These are phyloP conservation scores for Russula brevipes DNA, from an alignment of 768 basidiomycete genomes.

Conservation along the genomic window DNA sequence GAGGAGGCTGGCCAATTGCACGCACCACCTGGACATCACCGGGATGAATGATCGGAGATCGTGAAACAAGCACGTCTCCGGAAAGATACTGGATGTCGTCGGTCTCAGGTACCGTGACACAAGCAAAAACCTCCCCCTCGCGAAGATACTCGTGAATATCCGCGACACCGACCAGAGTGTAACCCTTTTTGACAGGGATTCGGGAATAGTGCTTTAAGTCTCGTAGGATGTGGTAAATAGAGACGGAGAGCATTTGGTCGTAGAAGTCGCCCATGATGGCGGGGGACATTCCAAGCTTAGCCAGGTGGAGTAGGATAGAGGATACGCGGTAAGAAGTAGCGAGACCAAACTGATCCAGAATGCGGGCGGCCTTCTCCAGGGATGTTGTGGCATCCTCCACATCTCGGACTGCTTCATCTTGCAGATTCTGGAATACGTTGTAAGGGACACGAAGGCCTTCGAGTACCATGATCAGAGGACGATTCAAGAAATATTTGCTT, in stretches of 20 bases:
- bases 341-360: conserved; percentile 54
- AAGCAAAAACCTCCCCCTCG: conserved; percentile 58
- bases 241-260: conserved; percentile 46
- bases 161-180: conserved; percentile 68
- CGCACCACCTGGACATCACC: conserved; percentile 58
- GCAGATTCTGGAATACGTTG: conserved; percentile 48
- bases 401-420: conserved; percentile 48
- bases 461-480: conserved; percentile 62
- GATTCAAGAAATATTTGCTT: conserved; percentile 51
- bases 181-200: conserved; percentile 58
- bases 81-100: conserved; percentile 41
- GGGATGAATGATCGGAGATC: conserved; percentile 66
- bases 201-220: conserved; percentile 58
- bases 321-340: conserved; percentile 52
- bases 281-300: conserved; percentile 42
- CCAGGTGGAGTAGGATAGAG: conserved; percentile 46
- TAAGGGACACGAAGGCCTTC: conserved; percentile 55
- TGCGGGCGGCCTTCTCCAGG: conserved; percentile 40
- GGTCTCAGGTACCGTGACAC: conserved; percentile 42
- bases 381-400: conserved; percentile 41
- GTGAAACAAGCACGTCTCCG: conserved; percentile 52
- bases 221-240: conserved; percentile 59
- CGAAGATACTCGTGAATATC: conserved; percentile 53
- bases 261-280: conserved; percentile 44
- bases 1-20: conserved; percentile 57